A percentile compares a stretch with the other conserved stretches of the same genome.
Conservation (phyloP, 352 stramenopile species). For the Phytophthora ramorum region DNA sequence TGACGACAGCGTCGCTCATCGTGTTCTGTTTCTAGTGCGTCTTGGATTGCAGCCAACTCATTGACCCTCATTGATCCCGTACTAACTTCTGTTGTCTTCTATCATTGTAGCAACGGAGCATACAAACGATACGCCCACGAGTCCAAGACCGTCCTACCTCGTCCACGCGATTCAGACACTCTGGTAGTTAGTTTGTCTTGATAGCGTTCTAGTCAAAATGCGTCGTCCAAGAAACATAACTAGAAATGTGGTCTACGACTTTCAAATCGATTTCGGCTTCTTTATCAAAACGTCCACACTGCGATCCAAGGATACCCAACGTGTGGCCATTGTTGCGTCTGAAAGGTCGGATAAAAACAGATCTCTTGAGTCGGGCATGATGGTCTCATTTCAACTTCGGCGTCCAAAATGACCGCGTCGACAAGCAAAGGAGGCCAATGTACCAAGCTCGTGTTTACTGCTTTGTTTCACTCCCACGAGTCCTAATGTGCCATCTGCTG, state of each 20-base stretch:
- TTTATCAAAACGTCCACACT: background rate
- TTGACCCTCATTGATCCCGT: too few species aligned
- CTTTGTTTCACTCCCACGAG: background rate
- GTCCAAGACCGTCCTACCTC: conserved; percentile 2
- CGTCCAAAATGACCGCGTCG: background rate
- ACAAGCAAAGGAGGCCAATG: background rate
- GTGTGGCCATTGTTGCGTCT: background rate
- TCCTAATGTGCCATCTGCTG: background rate
- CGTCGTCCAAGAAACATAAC: too few species aligned
- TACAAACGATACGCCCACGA: conserved; percentile 66
- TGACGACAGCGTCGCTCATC: conserved; percentile 49
- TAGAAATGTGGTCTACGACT: too few species aligned
- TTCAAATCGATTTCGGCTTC: too few species aligned
- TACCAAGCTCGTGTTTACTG: too few species aligned
- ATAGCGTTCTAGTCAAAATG: too few species aligned
- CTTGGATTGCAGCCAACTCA: background rate
- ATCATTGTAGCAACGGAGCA: conserved; percentile 44
- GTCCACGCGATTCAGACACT: too few species aligned
- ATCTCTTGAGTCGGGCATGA: background rate
- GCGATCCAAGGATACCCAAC: background rate
- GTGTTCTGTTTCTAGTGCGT: conserved; percentile 70
- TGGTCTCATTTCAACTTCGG: background rate
- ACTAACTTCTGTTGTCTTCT: background rate
- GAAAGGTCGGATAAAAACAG: background rate
- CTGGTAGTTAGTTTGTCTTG: background rate